A percentile compares a stretch with the other conserved stretches of the same genome.
Conservation (phyloP, 495 filamentous ascomycete species). For the Hyaloscypha variabilis region DNA sequence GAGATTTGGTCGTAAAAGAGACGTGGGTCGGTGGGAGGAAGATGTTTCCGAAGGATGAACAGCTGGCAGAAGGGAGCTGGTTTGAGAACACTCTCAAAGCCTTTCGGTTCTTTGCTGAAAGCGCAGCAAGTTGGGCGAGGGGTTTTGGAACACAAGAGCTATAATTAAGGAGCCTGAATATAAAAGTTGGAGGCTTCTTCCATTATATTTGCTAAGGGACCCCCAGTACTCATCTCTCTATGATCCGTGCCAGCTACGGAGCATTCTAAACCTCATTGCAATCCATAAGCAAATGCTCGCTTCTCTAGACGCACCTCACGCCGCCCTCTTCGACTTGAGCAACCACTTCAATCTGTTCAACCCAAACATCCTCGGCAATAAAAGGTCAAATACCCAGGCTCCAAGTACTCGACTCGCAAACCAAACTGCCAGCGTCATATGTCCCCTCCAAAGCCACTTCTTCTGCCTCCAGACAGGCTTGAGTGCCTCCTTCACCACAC, state of each 20-base stretch:
- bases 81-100: neutral
- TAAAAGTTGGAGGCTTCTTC: neutral
- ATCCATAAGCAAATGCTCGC: neutral
- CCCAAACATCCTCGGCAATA: conserved; percentile 51
- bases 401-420: conserved; percentile 42
- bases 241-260: neutral
- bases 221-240: neutral
- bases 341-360: conserved; percentile 41
- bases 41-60: conserved; percentile 31
- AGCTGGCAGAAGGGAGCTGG: neutral
- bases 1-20: conserved; percentile 54
- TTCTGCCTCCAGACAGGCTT: conserved; percentile 42
- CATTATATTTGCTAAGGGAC: neutral
- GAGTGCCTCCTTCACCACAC: conserved; percentile 58
- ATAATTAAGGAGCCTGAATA: neutral
- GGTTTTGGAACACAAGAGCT: neutral
- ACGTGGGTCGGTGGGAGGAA: conserved; percentile 63
- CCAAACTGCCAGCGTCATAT: conserved; percentile 41
- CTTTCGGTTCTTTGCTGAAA: neutral
- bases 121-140: neutral
- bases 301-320: neutral
- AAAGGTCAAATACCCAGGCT: conserved; percentile 42
- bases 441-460: conserved; percentile 61
- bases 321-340: conserved; percentile 18
- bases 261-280: neutral